These are phyloP conservation scores for Fraxinus paxiana DNA, from an alignment of 305 asterid genomes.

Conservation along the genomic window DNA sequence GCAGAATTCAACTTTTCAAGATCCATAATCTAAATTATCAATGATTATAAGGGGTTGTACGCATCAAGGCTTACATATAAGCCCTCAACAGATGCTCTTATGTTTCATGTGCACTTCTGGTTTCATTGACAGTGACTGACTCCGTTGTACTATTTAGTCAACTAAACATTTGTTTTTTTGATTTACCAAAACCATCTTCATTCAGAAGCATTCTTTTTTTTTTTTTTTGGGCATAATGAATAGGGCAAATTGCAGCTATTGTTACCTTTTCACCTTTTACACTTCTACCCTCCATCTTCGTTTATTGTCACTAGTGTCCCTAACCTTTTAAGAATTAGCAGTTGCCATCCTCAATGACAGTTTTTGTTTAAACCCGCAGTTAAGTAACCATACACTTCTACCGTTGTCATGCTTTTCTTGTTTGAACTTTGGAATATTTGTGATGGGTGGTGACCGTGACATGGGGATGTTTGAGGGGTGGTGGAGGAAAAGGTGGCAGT, in stretches of 20 bases:
- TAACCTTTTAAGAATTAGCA: not conserved
- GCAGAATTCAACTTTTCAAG: not conserved
- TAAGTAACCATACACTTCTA: not conserved
- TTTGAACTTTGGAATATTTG: not conserved
- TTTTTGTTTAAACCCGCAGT: not conserved
- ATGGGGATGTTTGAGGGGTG: not conserved
- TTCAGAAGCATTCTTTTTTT: not conserved
- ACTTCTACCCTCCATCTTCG: not conserved
- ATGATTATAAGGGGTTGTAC: not conserved
- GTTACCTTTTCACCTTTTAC: not conserved
- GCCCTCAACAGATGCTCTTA: not conserved
- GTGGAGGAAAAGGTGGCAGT: not conserved
- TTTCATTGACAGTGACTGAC: not conserved
- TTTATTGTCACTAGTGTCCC: not conserved
- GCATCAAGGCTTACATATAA: not conserved
- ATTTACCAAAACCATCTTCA: not conserved
- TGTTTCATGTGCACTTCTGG: not conserved
- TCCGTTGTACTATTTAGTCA: not conserved
- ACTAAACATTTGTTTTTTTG: not conserved
- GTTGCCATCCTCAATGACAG: not conserved
- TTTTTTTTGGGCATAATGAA: not conserved
- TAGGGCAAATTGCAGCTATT: not conserved
- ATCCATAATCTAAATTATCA: not conserved
- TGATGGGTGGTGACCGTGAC: not conserved
- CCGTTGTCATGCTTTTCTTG: not conserved